Base-by-base conservation (phyloP, 192 early-diverging fungal genomes). In the Podila horticola region DNA sequence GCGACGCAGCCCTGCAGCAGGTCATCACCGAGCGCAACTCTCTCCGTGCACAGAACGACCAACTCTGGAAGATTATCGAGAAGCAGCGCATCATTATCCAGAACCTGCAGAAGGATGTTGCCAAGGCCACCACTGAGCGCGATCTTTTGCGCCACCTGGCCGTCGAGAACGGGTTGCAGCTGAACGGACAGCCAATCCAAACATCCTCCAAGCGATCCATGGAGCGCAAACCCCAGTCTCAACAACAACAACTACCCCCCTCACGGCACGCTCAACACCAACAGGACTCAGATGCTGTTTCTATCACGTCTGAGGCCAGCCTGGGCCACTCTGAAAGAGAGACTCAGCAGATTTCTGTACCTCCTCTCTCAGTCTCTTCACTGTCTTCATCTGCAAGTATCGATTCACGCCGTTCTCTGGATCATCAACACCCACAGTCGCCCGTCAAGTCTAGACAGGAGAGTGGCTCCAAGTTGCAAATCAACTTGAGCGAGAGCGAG, bases 1-100 rank as follows among this genome's bases (percentile, higher is more conserved):
- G 22, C 36, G 75, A 77, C 22, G 34, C 67, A 5, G 66, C 65
- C 13, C 57, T 75, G 24, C 65, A 83, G 61, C 82, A 83, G 52
- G 45, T 90, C 50, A 71, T 89, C 31, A 72, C 85, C 57, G 90
- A 93, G 68, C 87, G 94, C 60, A 90, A 94, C 67, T 86, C 89
- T 9, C 87, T 94, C 68, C 89, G 91, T 51, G 74, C 84, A 28
- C 95, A 97, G 74, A 96, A 95, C 62, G 93, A 93, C 41, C 92
- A 93, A 64, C 88, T 97, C 22, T 96, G 95, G 94, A 94, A 93
- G 74, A 93, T 97, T 69, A 94, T 96, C 69, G 96, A 97, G 74
- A 92, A 94, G 66, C 96, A 97, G 86, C 86, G 94, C 58, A 74
- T 87, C 49, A 94, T 96, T 55, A 97, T 97, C 67, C 91, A 94